These are phyloP conservation scores for Chytriomyces sp. DNA, from an alignment of 192 early-diverging fungal species.

Conservation along the genomic window DNA sequence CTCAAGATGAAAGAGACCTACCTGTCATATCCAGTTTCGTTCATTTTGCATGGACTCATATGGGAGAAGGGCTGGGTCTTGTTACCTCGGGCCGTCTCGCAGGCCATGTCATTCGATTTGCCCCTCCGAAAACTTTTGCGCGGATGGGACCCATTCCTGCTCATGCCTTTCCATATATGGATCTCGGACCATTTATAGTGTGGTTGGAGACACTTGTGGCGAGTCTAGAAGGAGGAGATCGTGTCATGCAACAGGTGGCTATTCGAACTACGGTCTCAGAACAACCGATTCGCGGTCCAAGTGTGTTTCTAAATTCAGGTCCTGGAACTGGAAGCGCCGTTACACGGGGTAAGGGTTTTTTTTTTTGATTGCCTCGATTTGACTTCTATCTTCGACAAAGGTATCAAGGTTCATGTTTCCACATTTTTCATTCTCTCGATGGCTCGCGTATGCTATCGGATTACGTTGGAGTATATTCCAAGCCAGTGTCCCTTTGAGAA, in stretches of 20 bases:
- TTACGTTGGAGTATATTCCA: slow-evolving; percentile 5
- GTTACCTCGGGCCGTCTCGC: slow-evolving; percentile 8
- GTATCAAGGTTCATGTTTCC: slow-evolving; percentile 22
- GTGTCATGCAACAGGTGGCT: neutral
- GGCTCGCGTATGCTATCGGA: slow-evolving; percentile 27
- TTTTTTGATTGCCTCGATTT: neutral
- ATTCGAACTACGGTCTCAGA: no score
- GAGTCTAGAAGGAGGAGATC: neutral
- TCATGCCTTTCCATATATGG: neutral
- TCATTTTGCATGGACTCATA: slow-evolving; percentile 10
- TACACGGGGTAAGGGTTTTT: neutral
- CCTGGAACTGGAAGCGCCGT: slow-evolving; percentile 16
- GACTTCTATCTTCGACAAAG: no score
- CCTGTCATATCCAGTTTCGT: neutral
- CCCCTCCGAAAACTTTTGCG: neutral
- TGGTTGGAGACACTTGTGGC: slow-evolving; percentile 5
- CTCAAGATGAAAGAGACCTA: no score
- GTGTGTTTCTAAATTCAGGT: slow-evolving; percentile 15
- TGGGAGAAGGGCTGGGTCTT: slow-evolving; percentile 12
- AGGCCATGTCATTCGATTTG: slow-evolving; percentile 19
- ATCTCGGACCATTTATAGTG: slow-evolving; percentile 21
- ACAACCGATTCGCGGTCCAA: neutral
- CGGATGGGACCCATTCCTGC: slow-evolving; percentile 24
- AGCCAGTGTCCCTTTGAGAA: neutral
- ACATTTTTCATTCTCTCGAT: slow-evolving; percentile 15